Evolutionary conservation across 2,329 filamentous ascomycete species (phyloP), one percentile per base, ranked within the genome.

Genomic region (Arachnomyces sp.): DNA sequence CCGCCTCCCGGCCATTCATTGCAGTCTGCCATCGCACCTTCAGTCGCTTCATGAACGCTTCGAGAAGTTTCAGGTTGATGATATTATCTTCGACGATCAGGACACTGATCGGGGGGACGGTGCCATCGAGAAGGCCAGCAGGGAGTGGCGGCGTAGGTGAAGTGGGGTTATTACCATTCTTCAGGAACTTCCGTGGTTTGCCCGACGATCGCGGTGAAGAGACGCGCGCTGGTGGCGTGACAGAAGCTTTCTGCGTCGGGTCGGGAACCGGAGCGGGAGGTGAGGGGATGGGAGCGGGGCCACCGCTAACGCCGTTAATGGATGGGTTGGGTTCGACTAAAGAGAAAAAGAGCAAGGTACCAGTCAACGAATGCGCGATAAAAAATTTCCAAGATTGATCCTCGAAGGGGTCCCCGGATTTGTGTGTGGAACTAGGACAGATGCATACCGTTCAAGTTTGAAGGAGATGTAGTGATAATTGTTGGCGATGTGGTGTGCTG

Each of bases 11-110:
- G 16, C 92, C 92, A 60, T 96, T 95, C 74, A 93, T 87, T 29
- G 92, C 92, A n/a, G 87, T 93, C 63, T 92, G 84, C 88, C 90
- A 96, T 28, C 92, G 79, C 5, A 98, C 92, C 57, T 95, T 95
- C 36, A 98, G 73, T 36, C 88, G 76, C 67, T 95, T 95, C 73
- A 96, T 90, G 56, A 98, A 94, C 1, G 89, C 88, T 58, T 95
- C 90, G 28, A 98, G 71, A 7, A 98, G 79, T 55, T 87, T 86
- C 51, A 96, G 71, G 58, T 96, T 98, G 36, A 98, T 96, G 48
- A 92, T 88, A 62, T 98, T 98, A 67, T 98, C 92, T 68, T 98
- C 92, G 11, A 98, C 92, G 45, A 98, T 95, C 32, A 98, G 73
- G 6, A 96, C 89, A 52, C 94, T 96, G 67, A 98, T 96, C 1